Evolutionary conservation across 345 rosid species (phyloP), one percentile per base, ranked within the genome.

Genomic region (Lumnitzera racemosa): DNA sequence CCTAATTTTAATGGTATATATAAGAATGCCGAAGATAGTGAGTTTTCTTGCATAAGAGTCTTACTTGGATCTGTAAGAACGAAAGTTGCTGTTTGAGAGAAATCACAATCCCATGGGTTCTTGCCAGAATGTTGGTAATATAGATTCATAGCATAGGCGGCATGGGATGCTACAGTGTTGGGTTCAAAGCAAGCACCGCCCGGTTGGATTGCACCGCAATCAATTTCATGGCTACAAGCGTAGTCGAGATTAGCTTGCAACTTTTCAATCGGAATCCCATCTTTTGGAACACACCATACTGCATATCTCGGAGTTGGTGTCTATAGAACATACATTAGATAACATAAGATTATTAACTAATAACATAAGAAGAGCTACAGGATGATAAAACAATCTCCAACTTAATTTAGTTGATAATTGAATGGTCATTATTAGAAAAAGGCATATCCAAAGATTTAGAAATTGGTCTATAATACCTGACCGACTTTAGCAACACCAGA

Each of bases 101-200:
- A 91, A 65, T 91, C 90, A 55, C 95, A 88, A 64, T 77, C 75
- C 82, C 58, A 65, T 12, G 88, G 83, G 48, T 70, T 69, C 75
- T 66, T 77, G 10, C 31, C 76, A 20, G 85, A 74, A 3, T 49
- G 67, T 70, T 91, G 98, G 69, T 78, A 91, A 70, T 78, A 80
- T 6, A 78, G 79, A 61, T 86, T 88, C 95, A 86, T 91, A 72
- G 96, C 98, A 62, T 68, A 91, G 15, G 96, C 77, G 12, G 91
- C 81, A 55, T 86, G 96, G 0, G 88, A 78, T n/a, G 54, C 70
- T 16, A 91, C 1, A 1, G 79, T 83, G 73, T 86, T 82, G 4
- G 97, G 97, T 24, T 84, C 88, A 25, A 81, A 88, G 75, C 97
- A 90, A 51, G 79, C 67, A 2, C 84, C 94, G 27, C 97, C 96